Base-by-base conservation (phyloP, 768 basidiomycete genomes). In the Hypholoma fasciculare region DNA sequence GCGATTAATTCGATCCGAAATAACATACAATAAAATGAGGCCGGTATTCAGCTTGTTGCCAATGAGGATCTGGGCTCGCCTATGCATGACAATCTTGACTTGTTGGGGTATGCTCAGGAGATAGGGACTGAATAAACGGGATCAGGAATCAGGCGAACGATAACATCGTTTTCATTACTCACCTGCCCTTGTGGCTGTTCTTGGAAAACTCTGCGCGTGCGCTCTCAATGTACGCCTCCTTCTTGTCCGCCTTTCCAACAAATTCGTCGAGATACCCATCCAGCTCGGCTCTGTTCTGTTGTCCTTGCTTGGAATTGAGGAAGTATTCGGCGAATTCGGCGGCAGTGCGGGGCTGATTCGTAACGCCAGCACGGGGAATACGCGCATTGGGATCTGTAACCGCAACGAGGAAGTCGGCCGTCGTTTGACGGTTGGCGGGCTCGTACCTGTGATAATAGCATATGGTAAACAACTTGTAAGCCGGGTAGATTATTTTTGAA, bases 351-450 rank as follows among this genome's bases (percentile, higher is more conserved):
- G 88, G 88, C 0, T 76, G 72, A 14, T 69, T 69, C 14, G 74
- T 71, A 43, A 77, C 72, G 2, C 77, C 80, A 1, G 72, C 49
- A 19, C 83, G 80, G 4, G 76, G 65, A 16, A 76, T 81, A 48
- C 90, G 86, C 0, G 79, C 84, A 19, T 75, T 76, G 2, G 86
- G 81, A 61, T 89, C 85, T 3, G 88, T 88, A 7, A 83, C 85
- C 61, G 76, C 63, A 23, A 86, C 85, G 36, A 88, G 70, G 70
- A 85, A 88, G 60, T 88, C 87, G 12, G 86, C 80, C 3, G 84
- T 85, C 4, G 85, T 87, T 67, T 87, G 87, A 19, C 85, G 75
- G 58, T 84, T 81, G 6, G 81, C 81, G n/a, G 85, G 85, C 51
- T 74, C 73, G 62, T 83, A 85, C 17, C 85, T 78, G 17, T 44